Percentiles rank a stretch among this genome's conserved stretches.
These are phyloP conservation scores for Chlorella sp. DNA, from an alignment of 139 green algal species.

Conservation along the genomic window DNA sequence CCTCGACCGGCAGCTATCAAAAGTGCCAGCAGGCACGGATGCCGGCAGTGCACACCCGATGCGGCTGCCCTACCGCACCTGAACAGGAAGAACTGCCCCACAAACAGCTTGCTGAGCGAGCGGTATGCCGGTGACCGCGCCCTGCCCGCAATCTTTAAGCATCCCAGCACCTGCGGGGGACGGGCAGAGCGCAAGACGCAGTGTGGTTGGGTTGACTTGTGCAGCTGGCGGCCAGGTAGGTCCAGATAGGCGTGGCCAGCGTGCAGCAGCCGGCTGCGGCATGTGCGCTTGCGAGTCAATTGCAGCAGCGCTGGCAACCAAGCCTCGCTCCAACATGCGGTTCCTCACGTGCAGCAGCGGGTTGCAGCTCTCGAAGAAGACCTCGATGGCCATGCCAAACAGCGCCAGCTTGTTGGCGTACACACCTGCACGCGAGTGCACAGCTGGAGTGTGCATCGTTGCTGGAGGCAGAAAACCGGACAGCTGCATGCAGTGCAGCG, in stretches of 20 bases:
- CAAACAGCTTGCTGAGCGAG: conserved; percentile 29
- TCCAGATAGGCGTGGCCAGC: neutral
- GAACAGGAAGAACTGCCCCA: conserved; percentile 47
- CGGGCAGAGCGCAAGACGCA: neutral
- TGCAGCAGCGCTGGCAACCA: no score
- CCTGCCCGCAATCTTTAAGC: conserved; percentile 34
- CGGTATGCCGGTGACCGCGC: conserved; percentile 1
- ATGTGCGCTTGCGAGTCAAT: no score
- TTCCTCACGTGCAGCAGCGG: conserved; percentile 42
- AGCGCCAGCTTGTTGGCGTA: conserved; percentile 47
- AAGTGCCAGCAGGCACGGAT: neutral
- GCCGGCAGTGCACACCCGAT: neutral
- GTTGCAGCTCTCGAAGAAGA: conserved; percentile 53
- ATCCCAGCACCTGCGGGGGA: conserved; percentile 34
- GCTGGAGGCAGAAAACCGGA: neutral
- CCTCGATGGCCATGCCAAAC: conserved; percentile 49
- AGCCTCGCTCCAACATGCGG: neutral
- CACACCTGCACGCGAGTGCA: neutral
- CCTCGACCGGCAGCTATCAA: no score
- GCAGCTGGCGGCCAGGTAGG: no score
- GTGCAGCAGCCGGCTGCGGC: conserved; percentile 49
- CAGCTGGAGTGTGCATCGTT: neutral
- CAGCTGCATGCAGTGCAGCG: neutral
- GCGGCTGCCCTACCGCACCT: neutral
- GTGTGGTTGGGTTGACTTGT: no score